Conservation (phyloP, 768 basidiomycete genomes). For the Hortiboletus flavorubellus region DNA sequence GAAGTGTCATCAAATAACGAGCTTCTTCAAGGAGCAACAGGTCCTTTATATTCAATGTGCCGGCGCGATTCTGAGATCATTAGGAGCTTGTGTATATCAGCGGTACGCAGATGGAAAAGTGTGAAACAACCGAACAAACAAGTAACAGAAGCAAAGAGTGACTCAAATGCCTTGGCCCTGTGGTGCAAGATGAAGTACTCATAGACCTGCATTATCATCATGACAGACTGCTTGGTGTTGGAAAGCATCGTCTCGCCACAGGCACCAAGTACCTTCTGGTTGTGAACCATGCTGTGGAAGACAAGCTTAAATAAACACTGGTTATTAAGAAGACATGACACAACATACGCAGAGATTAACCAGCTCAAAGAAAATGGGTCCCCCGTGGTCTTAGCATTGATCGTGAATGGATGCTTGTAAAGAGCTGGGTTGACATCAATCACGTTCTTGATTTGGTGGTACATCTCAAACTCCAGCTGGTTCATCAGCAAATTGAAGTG, state of each 20-base stretch:
- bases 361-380: slow-evolving; percentile 85
- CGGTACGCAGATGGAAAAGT: slow-evolving; percentile 89
- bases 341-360: slow-evolving; percentile 85
- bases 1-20: slow-evolving; percentile 90
- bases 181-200: slow-evolving; percentile 99
- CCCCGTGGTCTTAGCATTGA: slow-evolving; percentile 95
- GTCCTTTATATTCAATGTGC: slow-evolving; percentile 99
- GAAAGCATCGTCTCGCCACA: slow-evolving; percentile 94
- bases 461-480: slow-evolving; percentile 88
- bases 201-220: slow-evolving; percentile 99
- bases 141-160: slow-evolving; percentile 94
- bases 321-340: not conserved
- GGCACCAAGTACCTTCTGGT: slow-evolving; percentile 89
- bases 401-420: slow-evolving; percentile 92
- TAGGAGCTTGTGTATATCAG: slow-evolving; percentile 93
- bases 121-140: slow-evolving; percentile 99
- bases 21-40: slow-evolving; percentile 97
- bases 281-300: slow-evolving; percentile 85
- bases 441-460: slow-evolving; percentile 99
- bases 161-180: slow-evolving; percentile 97
- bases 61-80: slow-evolving; percentile 93
- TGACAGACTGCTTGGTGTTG: slow-evolving; percentile 91
- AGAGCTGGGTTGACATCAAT: slow-evolving; percentile 99
- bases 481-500: slow-evolving; percentile 58
- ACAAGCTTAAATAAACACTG: not conserved